phyloP scores from a whole-genome alignment of 1,284 basidiomycete species.

The Irpex lacteus region DNA sequence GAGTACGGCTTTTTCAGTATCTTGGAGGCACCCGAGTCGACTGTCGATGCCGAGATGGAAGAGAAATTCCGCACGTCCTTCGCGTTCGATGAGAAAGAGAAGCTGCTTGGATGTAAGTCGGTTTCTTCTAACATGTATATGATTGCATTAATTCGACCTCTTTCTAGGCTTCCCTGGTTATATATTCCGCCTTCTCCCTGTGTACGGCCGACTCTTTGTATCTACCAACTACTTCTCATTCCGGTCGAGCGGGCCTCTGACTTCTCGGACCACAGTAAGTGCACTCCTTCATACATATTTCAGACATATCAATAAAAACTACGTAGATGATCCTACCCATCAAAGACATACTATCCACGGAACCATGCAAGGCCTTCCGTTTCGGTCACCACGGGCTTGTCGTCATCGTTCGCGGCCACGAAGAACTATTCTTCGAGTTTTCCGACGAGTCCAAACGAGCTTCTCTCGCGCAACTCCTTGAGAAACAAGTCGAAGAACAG shows the following conservation, averaged over 20 bases:
- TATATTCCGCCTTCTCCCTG: slow-evolving; percentile 81
- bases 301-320: not conserved
- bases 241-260: slow-evolving; percentile 76
- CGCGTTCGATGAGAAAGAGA: slow-evolving; percentile 84
- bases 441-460: slow-evolving; percentile 73
- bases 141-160: not conserved
- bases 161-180: slow-evolving; percentile 82
- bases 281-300: not conserved
- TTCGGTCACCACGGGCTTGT: slow-evolving; percentile 89
- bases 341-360: slow-evolving; percentile 80
- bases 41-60: slow-evolving; percentile 59
- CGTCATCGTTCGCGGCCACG: slow-evolving; percentile 90
- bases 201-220: slow-evolving; percentile 84
- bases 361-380: slow-evolving; percentile 84
- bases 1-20: slow-evolving; percentile 73
- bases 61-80: slow-evolving; percentile 81
- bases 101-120: slow-evolving; percentile 78
- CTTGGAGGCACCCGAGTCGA: slow-evolving; percentile 62
- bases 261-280: slow-evolving; percentile 73
- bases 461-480: slow-evolving; percentile 72
- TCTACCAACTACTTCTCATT: slow-evolving; percentile 90
- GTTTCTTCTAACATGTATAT: not conserved
- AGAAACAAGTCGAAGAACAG: slow-evolving; percentile 79
- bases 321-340: slow-evolving; percentile 91
- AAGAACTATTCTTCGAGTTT: slow-evolving; percentile 97